Evolutionary conservation across 2,329 filamentous ascomycete species (phyloP).

Genomic region (Colletotrichum acutatum): DNA sequence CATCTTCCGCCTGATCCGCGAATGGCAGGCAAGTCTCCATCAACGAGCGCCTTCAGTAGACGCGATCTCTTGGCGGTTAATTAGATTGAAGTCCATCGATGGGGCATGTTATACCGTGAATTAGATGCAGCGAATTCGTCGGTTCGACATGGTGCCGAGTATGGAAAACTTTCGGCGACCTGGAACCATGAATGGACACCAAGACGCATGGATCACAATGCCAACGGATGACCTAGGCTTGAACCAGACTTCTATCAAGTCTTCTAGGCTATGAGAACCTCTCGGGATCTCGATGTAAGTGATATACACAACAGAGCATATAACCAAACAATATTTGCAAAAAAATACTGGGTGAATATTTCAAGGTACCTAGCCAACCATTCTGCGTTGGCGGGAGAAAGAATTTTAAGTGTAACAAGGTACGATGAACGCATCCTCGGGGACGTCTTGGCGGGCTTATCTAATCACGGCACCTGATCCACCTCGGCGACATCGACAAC

Average conservation of each 20-base stretch:
- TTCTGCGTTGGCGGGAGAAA: neutral
- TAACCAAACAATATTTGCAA: neutral
- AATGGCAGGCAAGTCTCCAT: neutral
- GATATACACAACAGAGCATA: neutral
- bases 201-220: neutral
- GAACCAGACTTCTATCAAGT: neutral
- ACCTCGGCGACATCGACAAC: neutral
- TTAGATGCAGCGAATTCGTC: neutral
- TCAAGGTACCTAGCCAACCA: neutral
- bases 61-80: neutral
- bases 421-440: neutral
- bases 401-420: no score
- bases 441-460: slow-evolving; percentile 1
- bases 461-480: slow-evolving; percentile 22
- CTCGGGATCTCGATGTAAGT: neutral
- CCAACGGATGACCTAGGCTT: neutral
- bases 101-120: neutral
- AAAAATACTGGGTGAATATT: neutral
- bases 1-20: neutral
- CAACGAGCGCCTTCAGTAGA: neutral
- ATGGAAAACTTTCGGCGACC: neutral
- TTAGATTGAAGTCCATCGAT: neutral
- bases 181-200: neutral
- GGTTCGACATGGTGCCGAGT: neutral
- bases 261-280: neutral